Conservation (phyloP, 768 basidiomycete genomes). For the Trametes punicea region DNA sequence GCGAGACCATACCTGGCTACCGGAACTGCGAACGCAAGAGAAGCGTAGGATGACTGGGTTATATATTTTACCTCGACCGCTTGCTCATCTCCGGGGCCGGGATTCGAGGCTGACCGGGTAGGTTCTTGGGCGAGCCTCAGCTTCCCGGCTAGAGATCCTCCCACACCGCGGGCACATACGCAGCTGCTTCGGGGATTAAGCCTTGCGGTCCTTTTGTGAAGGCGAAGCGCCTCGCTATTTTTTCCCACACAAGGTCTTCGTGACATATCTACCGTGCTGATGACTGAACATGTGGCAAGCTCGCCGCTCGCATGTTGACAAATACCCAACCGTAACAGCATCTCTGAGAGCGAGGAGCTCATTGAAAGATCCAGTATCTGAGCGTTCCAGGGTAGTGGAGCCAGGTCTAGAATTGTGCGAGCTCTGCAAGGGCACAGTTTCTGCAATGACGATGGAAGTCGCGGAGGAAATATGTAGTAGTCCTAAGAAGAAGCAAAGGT, state of each 20-base stretch:
- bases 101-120: background rate
- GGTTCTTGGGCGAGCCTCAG: background rate
- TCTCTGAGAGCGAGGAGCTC: no score
- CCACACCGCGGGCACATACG: background rate
- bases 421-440: no score
- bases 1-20: background rate
- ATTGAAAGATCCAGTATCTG: no score
- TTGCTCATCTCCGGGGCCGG: constrained; percentile 3
- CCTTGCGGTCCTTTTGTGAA: background rate
- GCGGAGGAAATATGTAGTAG: background rate
- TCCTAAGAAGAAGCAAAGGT: constrained; percentile 2
- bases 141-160: background rate
- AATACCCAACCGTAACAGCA: no score
- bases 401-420: no score
- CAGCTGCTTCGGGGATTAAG: background rate
- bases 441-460: background rate
- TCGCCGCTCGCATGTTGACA: no score
- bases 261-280: background rate
- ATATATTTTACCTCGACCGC: background rate
- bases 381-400: no score
- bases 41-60: background rate
- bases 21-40: background rate
- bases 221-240: background rate
- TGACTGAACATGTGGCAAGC: constrained; percentile 7
- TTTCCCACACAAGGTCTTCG: background rate